Evolutionary conservation across 257 asterid genomes (phyloP).

Genomic region (Haberlea rhodopensis): DNA sequence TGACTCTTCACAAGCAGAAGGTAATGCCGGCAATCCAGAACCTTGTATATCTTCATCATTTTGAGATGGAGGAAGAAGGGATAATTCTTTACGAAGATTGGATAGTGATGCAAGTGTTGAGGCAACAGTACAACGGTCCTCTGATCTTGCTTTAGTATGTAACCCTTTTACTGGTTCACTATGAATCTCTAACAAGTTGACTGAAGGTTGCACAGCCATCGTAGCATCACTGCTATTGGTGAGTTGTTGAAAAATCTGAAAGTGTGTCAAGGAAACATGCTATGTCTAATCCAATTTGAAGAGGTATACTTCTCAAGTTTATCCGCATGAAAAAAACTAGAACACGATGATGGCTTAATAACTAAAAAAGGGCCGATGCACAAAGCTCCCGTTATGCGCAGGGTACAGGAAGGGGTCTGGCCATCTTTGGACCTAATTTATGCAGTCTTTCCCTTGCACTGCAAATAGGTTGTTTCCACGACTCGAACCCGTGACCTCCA

Average conservation of each 20-base stretch:
- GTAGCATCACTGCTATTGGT: slow-evolving; percentile 37
- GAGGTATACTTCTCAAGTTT: neutral
- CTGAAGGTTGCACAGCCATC: slow-evolving; percentile 45
- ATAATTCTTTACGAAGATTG: slow-evolving; percentile 48
- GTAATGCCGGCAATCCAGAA: slow-evolving; percentile 54
- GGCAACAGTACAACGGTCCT: slow-evolving; percentile 73
- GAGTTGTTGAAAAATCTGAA: slow-evolving; percentile 73
- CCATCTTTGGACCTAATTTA: no score
- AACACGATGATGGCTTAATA: slow-evolving; percentile 15
- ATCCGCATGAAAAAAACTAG: slow-evolving; percentile 13
- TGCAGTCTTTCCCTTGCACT: no score
- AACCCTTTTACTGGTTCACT: slow-evolving; percentile 62
- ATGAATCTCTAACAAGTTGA: slow-evolving; percentile 68
- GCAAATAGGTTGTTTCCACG: no score
- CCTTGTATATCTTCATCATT: slow-evolving; percentile 47
- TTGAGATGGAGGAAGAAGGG: slow-evolving; percentile 55
- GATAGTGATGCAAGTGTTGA: slow-evolving; percentile 74
- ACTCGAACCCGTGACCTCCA: no score
- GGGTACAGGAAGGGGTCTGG: no score
- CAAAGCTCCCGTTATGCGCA: no score
- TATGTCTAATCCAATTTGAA: slow-evolving; percentile 11
- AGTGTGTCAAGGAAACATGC: slow-evolving; percentile 44
- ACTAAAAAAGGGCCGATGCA: no score
- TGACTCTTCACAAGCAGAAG: slow-evolving; percentile 56
- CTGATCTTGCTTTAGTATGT: slow-evolving; percentile 66